Conservation (phyloP, 2,329 filamentous ascomycete genomes). For the Cadophora sp. region DNA sequence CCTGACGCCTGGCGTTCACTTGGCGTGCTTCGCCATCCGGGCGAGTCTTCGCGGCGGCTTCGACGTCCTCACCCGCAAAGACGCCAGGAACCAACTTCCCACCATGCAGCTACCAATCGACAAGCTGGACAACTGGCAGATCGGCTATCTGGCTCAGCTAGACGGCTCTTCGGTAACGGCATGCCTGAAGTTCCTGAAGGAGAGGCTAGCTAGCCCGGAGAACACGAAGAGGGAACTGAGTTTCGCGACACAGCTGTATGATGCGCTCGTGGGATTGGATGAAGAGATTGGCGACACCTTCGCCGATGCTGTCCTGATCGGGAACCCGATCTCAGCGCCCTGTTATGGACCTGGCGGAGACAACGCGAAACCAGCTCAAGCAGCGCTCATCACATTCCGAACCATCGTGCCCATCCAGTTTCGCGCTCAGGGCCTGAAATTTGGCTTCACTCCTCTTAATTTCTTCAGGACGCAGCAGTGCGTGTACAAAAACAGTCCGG, state of each 20-base stretch:
- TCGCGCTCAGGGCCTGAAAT: slow-evolving; percentile 54
- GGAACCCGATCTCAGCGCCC: slow-evolving; percentile 52
- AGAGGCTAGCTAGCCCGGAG: slow-evolving; percentile 42
- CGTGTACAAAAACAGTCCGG: slow-evolving; percentile 58
- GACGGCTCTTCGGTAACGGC: slow-evolving; percentile 54
- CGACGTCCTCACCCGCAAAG: slow-evolving; percentile 45
- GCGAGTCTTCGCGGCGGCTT: slow-evolving; percentile 54
- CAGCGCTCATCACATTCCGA: slow-evolving; percentile 59
- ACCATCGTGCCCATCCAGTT: slow-evolving; percentile 66
- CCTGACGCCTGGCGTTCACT: slow-evolving; percentile 59
- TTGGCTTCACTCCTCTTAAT: slow-evolving; percentile 64
- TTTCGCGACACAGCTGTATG: slow-evolving; percentile 55
- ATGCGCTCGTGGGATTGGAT: slow-evolving; percentile 51
- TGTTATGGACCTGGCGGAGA: slow-evolving; percentile 42
- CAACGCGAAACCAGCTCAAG: slow-evolving; percentile 36
- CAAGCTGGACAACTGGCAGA: slow-evolving; percentile 60
- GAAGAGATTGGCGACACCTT: slow-evolving; percentile 53
- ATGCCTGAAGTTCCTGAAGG: slow-evolving; percentile 49
- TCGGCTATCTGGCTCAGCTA: slow-evolving; percentile 57
- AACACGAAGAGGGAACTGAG: slow-evolving; percentile 47
- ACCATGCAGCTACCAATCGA: slow-evolving; percentile 61
- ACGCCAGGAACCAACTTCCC: slow-evolving; percentile 65
- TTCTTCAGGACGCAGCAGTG: slow-evolving; percentile 72
- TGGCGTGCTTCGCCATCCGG: slow-evolving; percentile 64
- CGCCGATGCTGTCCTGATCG: slow-evolving; percentile 53